Evolutionary conservation across 768 basidiomycete genomes (phyloP), one percentile per base, ranked within the genome.

Genomic region (Russula virescens): DNA sequence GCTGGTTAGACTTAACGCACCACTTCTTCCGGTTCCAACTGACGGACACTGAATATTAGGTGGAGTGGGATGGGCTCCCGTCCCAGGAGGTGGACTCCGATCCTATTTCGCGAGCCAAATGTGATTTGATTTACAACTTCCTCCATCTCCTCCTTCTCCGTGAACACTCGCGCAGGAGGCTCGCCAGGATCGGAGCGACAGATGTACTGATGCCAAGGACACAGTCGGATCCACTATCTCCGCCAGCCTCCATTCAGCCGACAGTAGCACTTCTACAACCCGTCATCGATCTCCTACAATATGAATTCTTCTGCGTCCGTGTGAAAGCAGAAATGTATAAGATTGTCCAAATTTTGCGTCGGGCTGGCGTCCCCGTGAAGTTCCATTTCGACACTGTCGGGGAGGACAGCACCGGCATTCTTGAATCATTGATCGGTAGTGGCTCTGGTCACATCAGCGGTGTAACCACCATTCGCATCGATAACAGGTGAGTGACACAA

Each of bases 281-380:
- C 0, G 77, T 92, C 64, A 85, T 92, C 63, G 89, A 92, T 70
- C 68, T 91, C 34, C 73, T 93, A 46, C 91, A 92, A 72, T 94
- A 93, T 70, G 81, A 83, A 68, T 82, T 83, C 26, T 91, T 94
- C 71, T 88, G 87, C 69, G 72, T 78, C 62, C 78, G 84, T 62
- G 76, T 92, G 51, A 79, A 81, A 64, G 59, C 71, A 1, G 87
- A 90, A 74, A 71, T 93, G 38, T 72, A 75, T 45, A 80, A 77
- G 66, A 78, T 84, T 58, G 75, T 76, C 9, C 55, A 63, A 21
- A 82, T 83, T 5, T 72, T 92, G 56, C 73, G 72, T 23, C 72
- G 63, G 48, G 83, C 80, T 0, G 85, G 86, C 1, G 80, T 92
- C 21, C 71, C 78, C 8, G 79, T 83, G 7, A 76, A 75, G 6